A percentile compares a stretch with the other conserved stretches of the same genome.
phyloP scores from a whole-genome alignment of 805 yeast species.

The Barnettozyma siamensis region DNA sequence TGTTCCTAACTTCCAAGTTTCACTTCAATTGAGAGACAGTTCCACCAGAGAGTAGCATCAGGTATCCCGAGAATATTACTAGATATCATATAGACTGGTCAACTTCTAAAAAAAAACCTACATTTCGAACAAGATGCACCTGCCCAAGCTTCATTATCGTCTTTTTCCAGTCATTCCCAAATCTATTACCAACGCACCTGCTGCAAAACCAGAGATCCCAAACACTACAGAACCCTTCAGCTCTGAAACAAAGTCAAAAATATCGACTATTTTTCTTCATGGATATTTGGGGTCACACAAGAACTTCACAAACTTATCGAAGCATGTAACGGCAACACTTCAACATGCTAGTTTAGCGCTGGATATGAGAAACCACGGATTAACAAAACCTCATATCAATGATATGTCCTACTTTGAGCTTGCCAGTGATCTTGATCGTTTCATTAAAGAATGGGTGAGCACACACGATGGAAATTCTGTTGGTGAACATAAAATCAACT shows the following conservation, averaged over 20 bases:
- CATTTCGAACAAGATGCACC: too few relatives aligned
- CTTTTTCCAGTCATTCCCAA: not conserved
- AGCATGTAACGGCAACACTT: conserved; percentile 28
- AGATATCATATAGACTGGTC: too few relatives aligned
- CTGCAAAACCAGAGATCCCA: not conserved
- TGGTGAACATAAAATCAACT: conserved; percentile 25
- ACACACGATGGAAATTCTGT: not conserved
- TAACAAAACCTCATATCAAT: conserved; percentile 40
- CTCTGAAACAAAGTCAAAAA: not conserved
- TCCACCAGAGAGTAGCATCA: too few relatives aligned
- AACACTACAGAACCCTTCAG: not conserved
- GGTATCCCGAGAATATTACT: too few relatives aligned
- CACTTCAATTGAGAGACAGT: too few relatives aligned
- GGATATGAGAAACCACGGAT: conserved; percentile 56
- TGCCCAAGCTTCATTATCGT: conserved; percentile 6
- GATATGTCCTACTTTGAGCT: conserved; percentile 28
- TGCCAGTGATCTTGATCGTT: conserved; percentile 12
- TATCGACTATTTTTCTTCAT: conserved; percentile 44
- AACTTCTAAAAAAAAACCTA: too few relatives aligned
- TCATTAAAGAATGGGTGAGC: conserved; percentile 6
- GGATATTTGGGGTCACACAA: conserved; percentile 49
- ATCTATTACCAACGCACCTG: not conserved
- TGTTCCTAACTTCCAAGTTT: too few relatives aligned
- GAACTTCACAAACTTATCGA: conserved; percentile 37
- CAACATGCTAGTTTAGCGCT: conserved; percentile 30